phyloP scores from a whole-genome alignment of 306 rosid species.

The Gillenia trifoliata region DNA sequence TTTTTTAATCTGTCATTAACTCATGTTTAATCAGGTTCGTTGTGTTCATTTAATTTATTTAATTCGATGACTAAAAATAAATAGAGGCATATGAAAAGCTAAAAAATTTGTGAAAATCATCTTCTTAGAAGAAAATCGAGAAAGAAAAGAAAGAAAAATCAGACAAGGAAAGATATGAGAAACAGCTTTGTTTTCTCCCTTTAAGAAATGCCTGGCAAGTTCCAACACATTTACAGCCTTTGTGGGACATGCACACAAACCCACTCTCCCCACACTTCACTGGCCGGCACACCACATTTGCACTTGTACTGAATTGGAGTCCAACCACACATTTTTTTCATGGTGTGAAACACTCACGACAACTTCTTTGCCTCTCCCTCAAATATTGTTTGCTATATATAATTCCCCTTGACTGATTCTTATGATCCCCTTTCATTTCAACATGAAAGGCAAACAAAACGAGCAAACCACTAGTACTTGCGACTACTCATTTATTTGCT shows the following conservation, averaged over 20 bases:
- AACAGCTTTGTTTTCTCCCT: background rate
- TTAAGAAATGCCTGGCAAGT: background rate
- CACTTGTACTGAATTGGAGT: conserved; percentile 13
- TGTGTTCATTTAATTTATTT: no score
- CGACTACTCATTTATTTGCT: background rate
- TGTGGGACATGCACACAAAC: background rate
- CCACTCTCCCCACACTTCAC: background rate
- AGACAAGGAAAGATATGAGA: background rate
- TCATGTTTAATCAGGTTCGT: no score
- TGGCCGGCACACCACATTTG: background rate
- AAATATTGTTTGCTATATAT: background rate
- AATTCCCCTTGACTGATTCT: background rate
- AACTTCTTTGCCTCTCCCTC: background rate
- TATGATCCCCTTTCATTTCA: background rate
- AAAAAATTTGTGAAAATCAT: no score
- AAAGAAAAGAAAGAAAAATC: background rate
- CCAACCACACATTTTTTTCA: background rate
- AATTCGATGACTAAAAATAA: no score
- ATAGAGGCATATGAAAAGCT: no score
- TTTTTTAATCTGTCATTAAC: no score
- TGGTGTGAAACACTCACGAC: background rate
- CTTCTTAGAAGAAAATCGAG: background rate
- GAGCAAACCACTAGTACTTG: background rate
- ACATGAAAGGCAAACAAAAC: background rate
- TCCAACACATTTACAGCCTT: conserved; percentile 5